Evolutionary conservation across 129 eudicot genomes (phyloP).

Genomic region (Silybum marianum): DNA sequence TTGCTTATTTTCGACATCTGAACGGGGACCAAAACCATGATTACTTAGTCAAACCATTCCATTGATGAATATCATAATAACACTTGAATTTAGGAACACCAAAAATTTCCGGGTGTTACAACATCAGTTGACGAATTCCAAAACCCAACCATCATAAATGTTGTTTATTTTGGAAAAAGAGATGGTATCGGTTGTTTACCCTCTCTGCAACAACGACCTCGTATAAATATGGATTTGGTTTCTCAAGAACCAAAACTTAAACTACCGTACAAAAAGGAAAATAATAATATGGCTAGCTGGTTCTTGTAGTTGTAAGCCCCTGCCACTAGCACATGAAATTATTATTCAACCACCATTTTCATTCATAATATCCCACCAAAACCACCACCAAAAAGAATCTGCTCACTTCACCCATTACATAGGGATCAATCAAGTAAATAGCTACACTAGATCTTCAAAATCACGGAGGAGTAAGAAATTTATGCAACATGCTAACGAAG

Average conservation of each 20-base stretch:
- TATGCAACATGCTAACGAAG: no score
- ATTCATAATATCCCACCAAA: no score
- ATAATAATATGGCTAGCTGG: not conserved
- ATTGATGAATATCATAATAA: no score
- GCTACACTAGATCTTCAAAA: not conserved
- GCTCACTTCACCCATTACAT: conserved; percentile 17
- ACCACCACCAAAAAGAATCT: not conserved
- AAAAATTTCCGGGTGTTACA: no score
- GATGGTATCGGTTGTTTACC: no score
- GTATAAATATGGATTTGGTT: not conserved
- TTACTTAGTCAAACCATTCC: no score
- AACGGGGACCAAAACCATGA: no score
- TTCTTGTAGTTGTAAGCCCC: not conserved
- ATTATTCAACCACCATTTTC: not conserved
- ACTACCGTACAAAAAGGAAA: not conserved
- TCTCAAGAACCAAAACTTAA: not conserved
- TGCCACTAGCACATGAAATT: conserved; percentile 1
- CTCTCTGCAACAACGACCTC: conserved; percentile 72
- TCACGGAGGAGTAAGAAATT: no score
- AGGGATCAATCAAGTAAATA: no score
- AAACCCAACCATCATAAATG: conserved; percentile 55
- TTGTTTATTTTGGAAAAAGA: conserved; percentile 32
- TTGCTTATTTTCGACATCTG: no score
- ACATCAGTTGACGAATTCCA: conserved; percentile 56
- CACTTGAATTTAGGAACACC: no score